A percentile compares a stretch with the other conserved stretches of the same genome.
Conservation (phyloP, 345 rosid genomes). For the Populus nigra region DNA sequence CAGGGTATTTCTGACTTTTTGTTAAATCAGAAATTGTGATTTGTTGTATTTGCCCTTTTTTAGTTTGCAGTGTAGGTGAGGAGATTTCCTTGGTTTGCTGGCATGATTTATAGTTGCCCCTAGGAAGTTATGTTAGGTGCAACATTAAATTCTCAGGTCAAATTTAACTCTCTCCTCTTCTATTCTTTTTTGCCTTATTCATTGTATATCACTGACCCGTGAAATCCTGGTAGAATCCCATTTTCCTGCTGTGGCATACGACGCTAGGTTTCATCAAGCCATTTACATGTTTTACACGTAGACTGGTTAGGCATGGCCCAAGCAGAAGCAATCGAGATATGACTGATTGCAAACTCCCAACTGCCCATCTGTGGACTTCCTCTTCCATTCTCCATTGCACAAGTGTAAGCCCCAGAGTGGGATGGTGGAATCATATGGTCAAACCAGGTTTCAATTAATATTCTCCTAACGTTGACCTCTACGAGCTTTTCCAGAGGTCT, state of each 20-base stretch:
- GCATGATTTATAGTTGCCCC: slow-evolving; percentile 21
- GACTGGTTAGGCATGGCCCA: slow-evolving; percentile 7
- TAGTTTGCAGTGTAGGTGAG: slow-evolving; percentile 16
- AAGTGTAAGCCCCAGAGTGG: slow-evolving; percentile 15
- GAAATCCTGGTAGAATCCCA: slow-evolving; percentile 6
- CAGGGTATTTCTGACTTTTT: slow-evolving; percentile 28
- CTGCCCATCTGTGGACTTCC: slow-evolving; percentile 18
- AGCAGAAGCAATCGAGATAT: slow-evolving; percentile 2
- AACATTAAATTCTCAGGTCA: slow-evolving; percentile 38
- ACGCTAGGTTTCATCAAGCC: slow-evolving; percentile 1
- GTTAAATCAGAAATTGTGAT: not conserved
- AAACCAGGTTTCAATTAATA: not conserved
- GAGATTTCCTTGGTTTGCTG: slow-evolving; percentile 24
- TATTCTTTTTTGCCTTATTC: not conserved
- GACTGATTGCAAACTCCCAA: slow-evolving; percentile 38
- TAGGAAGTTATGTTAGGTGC: slow-evolving; percentile 44
- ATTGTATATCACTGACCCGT: not conserved
- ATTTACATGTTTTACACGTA: slow-evolving; percentile 5
- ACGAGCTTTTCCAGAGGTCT: not conserved
- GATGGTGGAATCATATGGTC: slow-evolving; percentile 16
- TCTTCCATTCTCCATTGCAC: slow-evolving; percentile 12
- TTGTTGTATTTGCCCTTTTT: not conserved
- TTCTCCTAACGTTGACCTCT: not conserved
- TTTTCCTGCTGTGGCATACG: not conserved
- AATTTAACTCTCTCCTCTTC: not conserved